Base-by-base conservation (phyloP, 257 asterid genomes). In the Linaria vulgaris region DNA sequence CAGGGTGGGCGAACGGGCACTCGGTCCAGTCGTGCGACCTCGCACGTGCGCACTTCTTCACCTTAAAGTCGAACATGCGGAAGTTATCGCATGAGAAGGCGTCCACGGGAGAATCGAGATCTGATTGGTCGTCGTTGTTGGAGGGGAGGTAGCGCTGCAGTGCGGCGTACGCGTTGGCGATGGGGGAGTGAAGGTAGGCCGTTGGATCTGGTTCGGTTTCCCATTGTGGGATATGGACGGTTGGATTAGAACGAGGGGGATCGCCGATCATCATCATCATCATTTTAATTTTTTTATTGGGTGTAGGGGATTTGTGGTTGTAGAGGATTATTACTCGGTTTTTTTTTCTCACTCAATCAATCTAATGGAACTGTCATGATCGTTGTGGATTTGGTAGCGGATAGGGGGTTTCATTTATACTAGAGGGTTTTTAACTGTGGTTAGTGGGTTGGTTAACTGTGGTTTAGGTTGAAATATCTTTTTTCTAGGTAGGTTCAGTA, bases 111-210 rank as follows among this genome's bases (percentile, higher is more conserved):
- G 78, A 41, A 45, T 81, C 87, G 24, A 72, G 78, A 1, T 1
- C 52, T 54, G 50, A 9, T 19, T 31, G 53, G 21, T 55, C 77
- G 56, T 68, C 72, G 9, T 25, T 54, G 68, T 78, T 74, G 20
- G 84, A 83, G 31, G 95, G 97, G 14, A 85, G 84, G 75, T 66
- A 87, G 24, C 95, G 91, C 54, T 85, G 95, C 54, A 85, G 81
- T 24, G 90, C 87, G 8, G 84, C 75, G 19, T 85, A 34, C 20
- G 80, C 76, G 19, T 64, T 76, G 25, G 13, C 3, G 34, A 27
- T 22, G 56, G 83, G 78, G 0, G 88, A 80, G 56, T 78, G 82
- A 72, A 77, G 69, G 72, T 67, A 66, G 48, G 79, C 70, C 78
- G 81, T 64, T 14, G 79, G 86, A 79, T 81, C 90, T 25, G 81